These are phyloP conservation scores for Orbilia oligospora DNA, from an alignment of 2,329 filamentous ascomycete genomes.

Conservation along the genomic window DNA sequence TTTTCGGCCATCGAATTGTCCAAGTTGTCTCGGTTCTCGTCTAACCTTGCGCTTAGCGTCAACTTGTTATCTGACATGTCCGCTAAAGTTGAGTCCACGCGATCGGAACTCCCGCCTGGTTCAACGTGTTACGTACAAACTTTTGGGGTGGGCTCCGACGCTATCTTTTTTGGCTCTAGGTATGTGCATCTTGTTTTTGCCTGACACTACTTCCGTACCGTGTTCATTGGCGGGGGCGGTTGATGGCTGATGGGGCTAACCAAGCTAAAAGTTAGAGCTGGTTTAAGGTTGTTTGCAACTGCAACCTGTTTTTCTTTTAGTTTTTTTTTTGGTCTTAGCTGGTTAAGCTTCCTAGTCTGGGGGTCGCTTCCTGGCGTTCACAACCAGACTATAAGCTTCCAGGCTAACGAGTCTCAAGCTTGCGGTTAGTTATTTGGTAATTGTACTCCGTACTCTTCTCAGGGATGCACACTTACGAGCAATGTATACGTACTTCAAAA, in stretches of 20 bases:
- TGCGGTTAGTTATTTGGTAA: constrained; percentile 15
- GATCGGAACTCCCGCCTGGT: constrained; percentile 58
- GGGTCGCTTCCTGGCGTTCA: too few species aligned
- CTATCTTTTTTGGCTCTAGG: constrained; percentile 7
- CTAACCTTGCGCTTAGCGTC: constrained; percentile 61
- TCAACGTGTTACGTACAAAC: constrained; percentile 54
- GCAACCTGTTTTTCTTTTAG: background rate
- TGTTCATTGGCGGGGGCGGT: constrained; percentile 17
- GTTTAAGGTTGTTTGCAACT: background rate
- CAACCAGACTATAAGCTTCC: too few species aligned
- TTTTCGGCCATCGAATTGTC: constrained; percentile 2
- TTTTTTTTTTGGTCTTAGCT: background rate
- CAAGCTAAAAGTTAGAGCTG: background rate
- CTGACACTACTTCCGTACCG: background rate
- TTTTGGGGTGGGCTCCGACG: constrained; percentile 36
- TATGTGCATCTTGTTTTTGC: background rate
- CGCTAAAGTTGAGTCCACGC: constrained; percentile 61
- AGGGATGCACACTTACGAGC: background rate
- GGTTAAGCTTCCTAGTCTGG: background rate
- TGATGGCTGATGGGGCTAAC: constrained; percentile 26
- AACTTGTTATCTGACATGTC: constrained; percentile 45
- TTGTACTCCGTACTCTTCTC: background rate
- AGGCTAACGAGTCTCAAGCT: background rate
- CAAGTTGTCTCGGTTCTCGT: constrained; percentile 54
- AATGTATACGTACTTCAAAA: background rate